phyloP scores from a whole-genome alignment of 2,329 filamentous ascomycete genomes.

The Didymella pomorum region DNA sequence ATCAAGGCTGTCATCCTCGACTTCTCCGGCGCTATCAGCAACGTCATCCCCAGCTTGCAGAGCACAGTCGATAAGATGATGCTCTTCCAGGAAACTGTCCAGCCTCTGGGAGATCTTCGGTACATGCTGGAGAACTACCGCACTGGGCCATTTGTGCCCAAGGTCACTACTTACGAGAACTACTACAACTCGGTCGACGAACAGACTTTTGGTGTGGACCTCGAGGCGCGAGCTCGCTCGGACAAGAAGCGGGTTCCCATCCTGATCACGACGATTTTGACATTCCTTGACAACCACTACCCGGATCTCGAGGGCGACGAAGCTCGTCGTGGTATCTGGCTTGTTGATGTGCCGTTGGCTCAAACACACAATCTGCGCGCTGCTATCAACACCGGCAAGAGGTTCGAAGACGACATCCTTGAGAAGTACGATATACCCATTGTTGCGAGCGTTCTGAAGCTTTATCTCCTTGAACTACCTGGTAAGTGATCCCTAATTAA shows the following conservation, averaged over 20 bases:
- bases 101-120: constrained; percentile 85
- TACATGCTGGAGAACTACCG: constrained; percentile 97
- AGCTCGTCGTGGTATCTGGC: constrained; percentile 89
- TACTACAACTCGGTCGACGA: constrained; percentile 99
- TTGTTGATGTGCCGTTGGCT: constrained; percentile 85
- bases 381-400: constrained; percentile 86
- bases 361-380: constrained; percentile 85
- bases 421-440: constrained; percentile 93
- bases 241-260: constrained; percentile 95
- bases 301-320: constrained; percentile 97
- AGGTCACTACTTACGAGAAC: constrained; percentile 93
- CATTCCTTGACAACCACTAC: constrained; percentile 95
- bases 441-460: constrained; percentile 88
- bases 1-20: constrained; percentile 98
- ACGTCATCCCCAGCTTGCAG: constrained; percentile 95
- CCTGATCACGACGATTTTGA: constrained; percentile 90
- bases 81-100: constrained; percentile 98
- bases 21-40: constrained; percentile 96
- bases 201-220: constrained; percentile 95
- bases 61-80: constrained; percentile 98
- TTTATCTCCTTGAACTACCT: constrained; percentile 94
- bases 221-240: constrained; percentile 91
- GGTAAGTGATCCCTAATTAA: constrained; percentile 62
- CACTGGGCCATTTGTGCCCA: constrained; percentile 90
- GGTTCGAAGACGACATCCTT: constrained; percentile 76